A percentile compares a stretch with the other conserved stretches of the same genome.
phyloP scores from a whole-genome alignment of 1,284 basidiomycete genomes.

The Cryptococcus wingfieldii region DNA sequence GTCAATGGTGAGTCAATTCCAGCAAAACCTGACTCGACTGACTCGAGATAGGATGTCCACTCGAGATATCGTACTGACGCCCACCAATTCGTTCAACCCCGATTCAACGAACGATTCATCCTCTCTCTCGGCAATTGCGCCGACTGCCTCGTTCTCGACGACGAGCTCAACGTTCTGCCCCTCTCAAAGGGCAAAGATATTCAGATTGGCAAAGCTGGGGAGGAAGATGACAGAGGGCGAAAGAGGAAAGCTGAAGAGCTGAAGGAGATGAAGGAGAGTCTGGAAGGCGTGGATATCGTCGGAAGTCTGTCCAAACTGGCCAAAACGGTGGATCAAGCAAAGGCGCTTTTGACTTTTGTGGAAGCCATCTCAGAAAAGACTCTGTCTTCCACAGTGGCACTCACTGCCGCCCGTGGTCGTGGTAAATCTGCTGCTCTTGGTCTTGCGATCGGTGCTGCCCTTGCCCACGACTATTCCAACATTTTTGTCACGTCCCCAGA shows the following conservation, averaged over 20 bases:
- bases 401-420: conserved; percentile 91
- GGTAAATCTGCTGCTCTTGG: conserved; percentile 97
- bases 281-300: conserved; percentile 80
- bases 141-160: conserved; percentile 91
- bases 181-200: conserved; percentile 97
- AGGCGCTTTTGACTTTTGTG: conserved; percentile 85
- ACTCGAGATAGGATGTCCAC: conserved; percentile 73
- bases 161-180: conserved; percentile 96
- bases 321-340: conserved; percentile 86
- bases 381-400: conserved; percentile 86
- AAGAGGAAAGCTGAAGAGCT: conserved; percentile 58
- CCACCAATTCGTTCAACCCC: conserved; percentile 81
- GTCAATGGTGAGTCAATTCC: conserved; percentile 72
- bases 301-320: conserved; percentile 88
- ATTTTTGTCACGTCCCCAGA: conserved; percentile 97
- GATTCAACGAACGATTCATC: conserved; percentile 99
- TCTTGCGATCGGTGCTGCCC: conserved; percentile 84
- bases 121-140: conserved; percentile 84
- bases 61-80: conserved; percentile 86
- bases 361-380: conserved; percentile 90
- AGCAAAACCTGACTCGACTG: neutral
- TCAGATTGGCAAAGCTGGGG: conserved; percentile 45
- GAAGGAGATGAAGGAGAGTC: conserved; percentile 71
- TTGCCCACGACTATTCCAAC: conserved; percentile 94
- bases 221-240: conserved; percentile 43